phyloP scores from a whole-genome alignment of 306 rosid species.

The Psophocarpus tetragonolobus region DNA sequence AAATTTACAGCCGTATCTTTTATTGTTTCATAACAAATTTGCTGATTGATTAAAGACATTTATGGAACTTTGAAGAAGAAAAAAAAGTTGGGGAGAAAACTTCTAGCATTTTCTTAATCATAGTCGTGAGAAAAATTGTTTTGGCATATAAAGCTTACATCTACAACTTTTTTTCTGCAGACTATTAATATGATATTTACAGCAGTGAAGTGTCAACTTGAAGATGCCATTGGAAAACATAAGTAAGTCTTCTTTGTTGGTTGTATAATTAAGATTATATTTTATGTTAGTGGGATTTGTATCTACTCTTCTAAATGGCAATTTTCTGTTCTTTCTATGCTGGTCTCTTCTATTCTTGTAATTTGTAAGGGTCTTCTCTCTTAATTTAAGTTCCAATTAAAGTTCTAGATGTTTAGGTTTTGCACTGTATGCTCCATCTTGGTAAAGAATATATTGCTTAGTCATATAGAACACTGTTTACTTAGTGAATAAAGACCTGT shows the following conservation, averaged over 20 bases:
- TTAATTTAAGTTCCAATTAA: slow-evolving; percentile 14
- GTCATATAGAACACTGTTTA: not conserved
- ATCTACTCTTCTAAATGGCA: not conserved
- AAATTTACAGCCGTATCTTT: slow-evolving; percentile 13
- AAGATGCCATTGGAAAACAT: slow-evolving; percentile 71
- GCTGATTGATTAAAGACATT: not conserved
- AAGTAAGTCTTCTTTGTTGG: slow-evolving; percentile 56
- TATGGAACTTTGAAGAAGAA: not conserved
- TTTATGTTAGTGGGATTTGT: slow-evolving; percentile 6
- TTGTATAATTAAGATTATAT: slow-evolving; percentile 3
- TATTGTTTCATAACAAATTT: not conserved
- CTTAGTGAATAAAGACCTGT: not conserved
- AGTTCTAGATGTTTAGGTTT: slow-evolving; percentile 16
- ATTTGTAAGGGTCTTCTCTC: not conserved
- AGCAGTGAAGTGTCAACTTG: slow-evolving; percentile 56
- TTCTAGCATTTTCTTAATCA: not conserved
- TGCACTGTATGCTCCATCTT: not conserved
- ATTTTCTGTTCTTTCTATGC: slow-evolving; percentile 10
- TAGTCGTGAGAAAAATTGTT: slow-evolving; percentile 24
- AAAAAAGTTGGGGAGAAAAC: slow-evolving; percentile 15
- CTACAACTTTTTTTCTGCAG: slow-evolving; percentile 55
- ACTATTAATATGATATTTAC: slow-evolving; percentile 54
- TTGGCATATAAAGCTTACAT: slow-evolving; percentile 33
- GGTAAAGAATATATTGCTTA: slow-evolving; percentile 29
- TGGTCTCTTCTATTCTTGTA: not conserved